These are phyloP conservation scores for Hypoxylon crocopeplum DNA, from an alignment of 495 filamentous ascomycete species.

Conservation along the genomic window DNA sequence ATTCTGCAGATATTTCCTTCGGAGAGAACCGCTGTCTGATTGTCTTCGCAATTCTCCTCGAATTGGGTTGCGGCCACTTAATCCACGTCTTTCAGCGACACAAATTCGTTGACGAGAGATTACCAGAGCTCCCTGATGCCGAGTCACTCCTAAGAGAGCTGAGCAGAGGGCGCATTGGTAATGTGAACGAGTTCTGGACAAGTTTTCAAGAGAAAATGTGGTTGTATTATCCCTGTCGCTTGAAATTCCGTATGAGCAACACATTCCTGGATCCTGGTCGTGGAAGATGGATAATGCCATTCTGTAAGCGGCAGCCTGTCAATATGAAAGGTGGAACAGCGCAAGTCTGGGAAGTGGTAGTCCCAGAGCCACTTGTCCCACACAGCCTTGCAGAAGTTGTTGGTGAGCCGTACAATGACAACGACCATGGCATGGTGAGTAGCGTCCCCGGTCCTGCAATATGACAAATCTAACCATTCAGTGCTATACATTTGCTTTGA, in stretches of 20 bases:
- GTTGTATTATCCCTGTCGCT: conserved; percentile 19
- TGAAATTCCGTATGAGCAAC: conserved; percentile 3
- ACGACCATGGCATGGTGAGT: conserved; percentile 10
- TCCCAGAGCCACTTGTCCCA: conserved; percentile 43
- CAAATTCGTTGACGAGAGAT: conserved; percentile 21
- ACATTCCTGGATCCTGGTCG: conserved; percentile 11
- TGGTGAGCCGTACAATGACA: conserved; percentile 19
- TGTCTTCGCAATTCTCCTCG: conserved; percentile 46
- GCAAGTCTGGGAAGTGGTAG: conserved; percentile 39
- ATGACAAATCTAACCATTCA: conserved; percentile 13
- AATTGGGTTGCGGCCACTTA: conserved; percentile 36
- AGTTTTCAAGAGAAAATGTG: conserved; percentile 40
- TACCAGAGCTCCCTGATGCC: not conserved
- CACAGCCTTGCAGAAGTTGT: conserved; percentile 1
- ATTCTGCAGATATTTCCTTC: not conserved
- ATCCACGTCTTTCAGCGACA: conserved; percentile 36
- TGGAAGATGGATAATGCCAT: conserved; percentile 39
- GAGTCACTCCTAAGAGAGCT: too few species aligned
- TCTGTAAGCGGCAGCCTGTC: conserved; percentile 33
- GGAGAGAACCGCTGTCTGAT: conserved; percentile 20
- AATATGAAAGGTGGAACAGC: conserved; percentile 45
- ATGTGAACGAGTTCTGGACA: conserved; percentile 33
- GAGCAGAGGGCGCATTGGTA: too few species aligned
- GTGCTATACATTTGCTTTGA: conserved; percentile 48
- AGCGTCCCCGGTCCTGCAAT: too few species aligned